These are phyloP conservation scores for Myriangium duriaei DNA, from an alignment of 2,329 filamentous ascomycete species.

Conservation along the genomic window DNA sequence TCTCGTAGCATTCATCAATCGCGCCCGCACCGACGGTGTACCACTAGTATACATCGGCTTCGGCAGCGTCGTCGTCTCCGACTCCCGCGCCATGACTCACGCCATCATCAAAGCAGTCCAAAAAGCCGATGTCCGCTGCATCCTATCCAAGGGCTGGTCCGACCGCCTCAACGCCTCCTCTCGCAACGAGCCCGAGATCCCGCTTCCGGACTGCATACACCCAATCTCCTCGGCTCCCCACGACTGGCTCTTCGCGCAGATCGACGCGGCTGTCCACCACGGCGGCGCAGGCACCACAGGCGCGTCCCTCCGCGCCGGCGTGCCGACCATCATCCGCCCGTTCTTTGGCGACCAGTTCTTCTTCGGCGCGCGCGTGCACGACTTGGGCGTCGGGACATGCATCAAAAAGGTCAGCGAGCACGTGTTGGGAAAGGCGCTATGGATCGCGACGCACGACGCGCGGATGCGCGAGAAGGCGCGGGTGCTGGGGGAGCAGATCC, in stretches of 20 bases:
- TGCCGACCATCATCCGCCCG: conserved; percentile 87
- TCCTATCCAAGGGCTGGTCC: conserved; percentile 94
- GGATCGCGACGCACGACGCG: conserved; percentile 81
- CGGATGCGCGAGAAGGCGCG: conserved; percentile 83
- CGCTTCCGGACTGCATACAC: conserved; percentile 66
- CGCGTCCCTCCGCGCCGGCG: conserved; percentile 76
- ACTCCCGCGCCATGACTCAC: conserved; percentile 75
- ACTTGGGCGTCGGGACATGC: conserved; percentile 82
- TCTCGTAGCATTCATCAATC: conserved; percentile 68
- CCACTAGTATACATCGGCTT: conserved; percentile 96
- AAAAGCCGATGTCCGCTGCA: conserved; percentile 86
- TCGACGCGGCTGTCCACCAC: conserved; percentile 90
- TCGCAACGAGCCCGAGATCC: conserved; percentile 48
- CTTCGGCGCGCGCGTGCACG: conserved; percentile 79
- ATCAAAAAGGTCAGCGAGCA: conserved; percentile 83
- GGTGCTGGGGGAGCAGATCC: conserved; percentile 73
- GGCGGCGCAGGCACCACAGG: conserved; percentile 92
- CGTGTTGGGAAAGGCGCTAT: conserved; percentile 72
- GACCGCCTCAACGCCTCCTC: conserved; percentile 57
- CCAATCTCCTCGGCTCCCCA: conserved; percentile 86
- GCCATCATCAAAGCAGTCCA: conserved; percentile 87
- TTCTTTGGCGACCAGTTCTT: conserved; percentile 99
- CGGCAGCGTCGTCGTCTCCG: conserved; percentile 85
- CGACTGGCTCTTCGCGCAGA: conserved; percentile 89
- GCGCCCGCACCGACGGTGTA: conserved; percentile 68